Evolutionary conservation across 2,329 filamentous ascomycete species (phyloP).

Genomic region (Sclerotinia glacialis): DNA sequence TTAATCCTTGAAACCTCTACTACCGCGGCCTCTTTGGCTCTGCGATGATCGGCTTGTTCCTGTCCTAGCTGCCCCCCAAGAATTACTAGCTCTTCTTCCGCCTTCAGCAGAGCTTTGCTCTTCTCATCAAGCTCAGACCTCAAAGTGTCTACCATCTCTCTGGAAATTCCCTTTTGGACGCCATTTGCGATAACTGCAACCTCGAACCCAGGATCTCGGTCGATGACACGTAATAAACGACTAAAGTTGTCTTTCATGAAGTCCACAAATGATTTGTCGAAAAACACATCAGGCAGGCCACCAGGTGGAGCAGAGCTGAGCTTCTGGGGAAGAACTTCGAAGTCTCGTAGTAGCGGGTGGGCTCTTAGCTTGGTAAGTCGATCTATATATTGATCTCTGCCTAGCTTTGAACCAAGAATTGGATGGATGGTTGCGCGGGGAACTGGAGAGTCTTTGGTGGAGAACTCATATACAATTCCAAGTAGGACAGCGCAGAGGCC

Average conservation of each 20-base stretch:
- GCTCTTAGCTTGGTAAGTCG: conserved; percentile 74
- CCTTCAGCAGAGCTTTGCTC: conserved; percentile 51
- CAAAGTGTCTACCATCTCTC: conserved; percentile 85
- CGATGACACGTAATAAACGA: conserved; percentile 77
- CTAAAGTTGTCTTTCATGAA: conserved; percentile 97
- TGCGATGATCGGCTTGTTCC: conserved; percentile 69
- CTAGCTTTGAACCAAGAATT: conserved; percentile 71
- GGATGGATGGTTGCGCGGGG: conserved; percentile 76
- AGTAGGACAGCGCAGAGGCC: conserved; percentile 82
- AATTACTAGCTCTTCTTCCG: conserved; percentile 46
- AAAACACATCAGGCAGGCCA: conserved; percentile 74
- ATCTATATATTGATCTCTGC: conserved; percentile 84
- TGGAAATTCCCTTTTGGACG: conserved; percentile 85
- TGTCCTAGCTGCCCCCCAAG: conserved; percentile 61
- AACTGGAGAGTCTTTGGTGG: conserved; percentile 92
- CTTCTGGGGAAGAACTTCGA: conserved; percentile 78
- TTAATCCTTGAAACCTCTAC: conserved; percentile 50
- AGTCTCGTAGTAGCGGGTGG: conserved; percentile 78
- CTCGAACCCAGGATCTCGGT: conserved; percentile 86
- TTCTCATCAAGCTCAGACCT: conserved; percentile 74
- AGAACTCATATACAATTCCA: conserved; percentile 93
- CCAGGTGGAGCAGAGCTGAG: conserved; percentile 51
- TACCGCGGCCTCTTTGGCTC: conserved; percentile 56
- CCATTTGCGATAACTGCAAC: conserved; percentile 77
- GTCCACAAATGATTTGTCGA: conserved; percentile 83